phyloP scores from a whole-genome alignment of 2,329 filamentous ascomycete species.

The Aureobasidium leucospermi region DNA sequence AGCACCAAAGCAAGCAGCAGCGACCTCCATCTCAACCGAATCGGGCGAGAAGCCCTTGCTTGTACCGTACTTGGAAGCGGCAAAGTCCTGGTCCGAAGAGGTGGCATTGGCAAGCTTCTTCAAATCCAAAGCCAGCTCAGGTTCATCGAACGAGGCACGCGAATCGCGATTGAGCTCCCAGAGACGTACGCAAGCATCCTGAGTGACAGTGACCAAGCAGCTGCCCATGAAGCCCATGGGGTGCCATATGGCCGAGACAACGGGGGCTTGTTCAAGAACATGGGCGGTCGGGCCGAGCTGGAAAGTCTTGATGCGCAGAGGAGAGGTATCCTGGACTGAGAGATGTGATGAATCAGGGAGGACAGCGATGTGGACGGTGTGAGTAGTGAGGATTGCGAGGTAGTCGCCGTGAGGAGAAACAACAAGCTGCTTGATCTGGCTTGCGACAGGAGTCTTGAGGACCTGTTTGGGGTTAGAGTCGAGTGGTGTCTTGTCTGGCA shows the following conservation, averaged over 20 bases:
- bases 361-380: constrained; percentile 83
- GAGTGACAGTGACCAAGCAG: constrained; percentile 80
- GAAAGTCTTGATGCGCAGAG: constrained; percentile 76
- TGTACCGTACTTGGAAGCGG: constrained; percentile 63
- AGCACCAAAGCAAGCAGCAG: constrained; percentile 77
- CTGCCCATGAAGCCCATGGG: constrained; percentile 76
- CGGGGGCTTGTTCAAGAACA: constrained; percentile 73
- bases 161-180: constrained; percentile 86
- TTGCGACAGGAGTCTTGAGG: constrained; percentile 69
- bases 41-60: constrained; percentile 84
- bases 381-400: constrained; percentile 76
- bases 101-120: constrained; percentile 82
- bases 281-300: constrained; percentile 90
- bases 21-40: constrained; percentile 86
- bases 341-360: constrained; percentile 75
- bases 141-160: constrained; percentile 78
- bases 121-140: constrained; percentile 76
- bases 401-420: constrained; percentile 77
- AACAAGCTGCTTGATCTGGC: constrained; percentile 75
- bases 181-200: constrained; percentile 77
- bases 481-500: background rate
- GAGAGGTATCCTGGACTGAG: constrained; percentile 56
- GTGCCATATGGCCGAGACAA: constrained; percentile 85
- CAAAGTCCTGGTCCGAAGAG: constrained; percentile 74
- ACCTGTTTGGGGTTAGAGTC: constrained; percentile 41